Evolutionary conservation across 192 early-diverging fungal genomes (phyloP).

Genomic region (Coemansia sp.): DNA sequence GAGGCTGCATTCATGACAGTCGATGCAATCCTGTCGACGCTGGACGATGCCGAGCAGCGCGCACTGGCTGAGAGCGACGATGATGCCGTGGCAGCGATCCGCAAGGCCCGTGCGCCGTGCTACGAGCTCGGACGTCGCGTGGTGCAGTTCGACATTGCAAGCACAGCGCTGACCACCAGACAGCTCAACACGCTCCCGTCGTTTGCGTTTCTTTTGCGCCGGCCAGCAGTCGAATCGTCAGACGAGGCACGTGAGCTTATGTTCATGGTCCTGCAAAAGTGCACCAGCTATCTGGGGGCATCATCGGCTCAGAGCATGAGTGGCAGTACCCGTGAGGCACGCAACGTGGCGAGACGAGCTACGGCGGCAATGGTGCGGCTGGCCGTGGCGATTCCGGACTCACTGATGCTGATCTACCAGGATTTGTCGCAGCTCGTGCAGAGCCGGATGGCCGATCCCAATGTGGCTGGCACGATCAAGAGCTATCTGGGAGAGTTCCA

Average conservation of each 20-base stretch:
- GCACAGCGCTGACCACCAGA: constrained; percentile 5
- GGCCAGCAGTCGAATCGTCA: constrained; percentile 8
- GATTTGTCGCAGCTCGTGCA: constrained; percentile 42
- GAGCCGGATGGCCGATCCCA: constrained; percentile 17
- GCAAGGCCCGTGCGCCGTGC: constrained; percentile 22
- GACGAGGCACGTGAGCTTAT: constrained; percentile 30
- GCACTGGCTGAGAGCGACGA: constrained; percentile 31
- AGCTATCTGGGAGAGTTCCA: constrained; percentile 45
- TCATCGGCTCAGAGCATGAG: background rate
- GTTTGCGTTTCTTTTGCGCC: constrained; percentile 46
- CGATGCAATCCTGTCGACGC: constrained; percentile 31
- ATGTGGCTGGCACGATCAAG: constrained; percentile 24
- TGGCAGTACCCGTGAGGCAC: constrained; percentile 11
- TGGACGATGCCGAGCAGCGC: constrained; percentile 48
- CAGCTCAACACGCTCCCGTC: constrained; percentile 48
- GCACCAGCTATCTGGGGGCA: constrained; percentile 11
- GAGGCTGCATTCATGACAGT: constrained; percentile 44
- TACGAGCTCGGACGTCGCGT: constrained; percentile 30
- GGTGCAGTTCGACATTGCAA: background rate
- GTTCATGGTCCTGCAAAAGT: constrained; percentile 31
- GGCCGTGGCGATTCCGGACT: constrained; percentile 37
- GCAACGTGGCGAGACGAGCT: constrained; percentile 26
- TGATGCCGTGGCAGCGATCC: background rate
- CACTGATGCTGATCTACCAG: constrained; percentile 41
- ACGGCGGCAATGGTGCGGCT: constrained; percentile 43